phyloP scores from a whole-genome alignment of 176 grass and related monocot genomes.

The Aegilops speltoides region DNA sequence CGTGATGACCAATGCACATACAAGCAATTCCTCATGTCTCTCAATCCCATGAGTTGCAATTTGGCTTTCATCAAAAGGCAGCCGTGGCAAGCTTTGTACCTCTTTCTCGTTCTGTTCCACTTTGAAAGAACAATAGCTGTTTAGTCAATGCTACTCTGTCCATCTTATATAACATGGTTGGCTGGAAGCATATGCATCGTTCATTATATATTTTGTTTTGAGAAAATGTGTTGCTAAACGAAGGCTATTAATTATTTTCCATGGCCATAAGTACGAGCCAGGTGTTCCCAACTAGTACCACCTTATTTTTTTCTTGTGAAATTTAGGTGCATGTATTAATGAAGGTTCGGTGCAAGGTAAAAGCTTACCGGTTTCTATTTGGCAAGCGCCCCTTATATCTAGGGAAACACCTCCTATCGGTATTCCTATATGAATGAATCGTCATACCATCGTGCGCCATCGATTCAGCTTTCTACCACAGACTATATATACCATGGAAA shows the following conservation, averaged over 20 bases:
- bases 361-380: too few species aligned
- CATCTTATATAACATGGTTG: neutral
- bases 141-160: neutral
- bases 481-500: too few species aligned
- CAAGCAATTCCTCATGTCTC: neutral
- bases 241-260: neutral
- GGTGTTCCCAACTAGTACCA: neutral
- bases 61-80: neutral
- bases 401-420: too few species aligned
- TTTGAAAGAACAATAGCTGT: neutral
- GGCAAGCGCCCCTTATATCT: too few species aligned
- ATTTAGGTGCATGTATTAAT: neutral
- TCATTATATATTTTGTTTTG: too few species aligned
- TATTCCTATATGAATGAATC: too few species aligned
- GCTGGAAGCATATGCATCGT: too few species aligned
- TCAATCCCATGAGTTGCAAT: neutral
- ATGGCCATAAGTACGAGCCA: neutral
- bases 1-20: fast-evolving
- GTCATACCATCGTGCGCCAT: too few species aligned
- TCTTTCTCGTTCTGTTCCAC: neutral
- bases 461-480: too few species aligned
- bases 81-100: neutral
- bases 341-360: neutral
- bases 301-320: neutral
- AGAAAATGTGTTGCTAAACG: neutral